A percentile compares a stretch with the other conserved stretches of the same genome.
phyloP scores from a whole-genome alignment of 2,329 filamentous ascomycete genomes.

The Arachnomyces sp. region DNA sequence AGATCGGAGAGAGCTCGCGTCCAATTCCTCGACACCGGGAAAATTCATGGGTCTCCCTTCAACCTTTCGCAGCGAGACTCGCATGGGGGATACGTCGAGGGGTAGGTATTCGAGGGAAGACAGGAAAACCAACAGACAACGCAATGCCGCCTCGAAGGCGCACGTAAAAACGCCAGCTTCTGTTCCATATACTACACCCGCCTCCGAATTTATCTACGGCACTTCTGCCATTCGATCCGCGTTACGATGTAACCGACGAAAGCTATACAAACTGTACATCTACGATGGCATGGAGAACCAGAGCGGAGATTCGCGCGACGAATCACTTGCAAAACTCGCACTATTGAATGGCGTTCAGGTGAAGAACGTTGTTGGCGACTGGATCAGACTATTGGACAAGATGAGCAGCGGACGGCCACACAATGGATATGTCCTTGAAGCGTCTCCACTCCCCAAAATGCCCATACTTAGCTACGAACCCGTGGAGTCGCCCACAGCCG shows the following conservation, averaged over 20 bases:
- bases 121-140: no score
- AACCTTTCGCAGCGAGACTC: no score
- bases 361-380: slow-evolving; percentile 51
- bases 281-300: slow-evolving; percentile 50
- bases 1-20: no score
- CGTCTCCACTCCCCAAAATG: slow-evolving; percentile 67
- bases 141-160: no score
- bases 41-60: no score
- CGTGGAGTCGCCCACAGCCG: slow-evolving; percentile 36
- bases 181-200: slow-evolving; percentile 69
- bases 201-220: slow-evolving; percentile 88
- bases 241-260: slow-evolving; percentile 58
- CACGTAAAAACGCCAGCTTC: slow-evolving; percentile 24
- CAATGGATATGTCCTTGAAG: slow-evolving; percentile 82
- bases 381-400: slow-evolving; percentile 66
- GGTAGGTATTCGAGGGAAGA: no score
- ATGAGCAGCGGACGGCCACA: slow-evolving; percentile 77
- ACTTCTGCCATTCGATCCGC: slow-evolving; percentile 72
- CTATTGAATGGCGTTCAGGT: slow-evolving; percentile 44
- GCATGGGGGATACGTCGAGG: no score
- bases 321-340: slow-evolving; percentile 32
- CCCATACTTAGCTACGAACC: slow-evolving; percentile 54
- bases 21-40: no score
- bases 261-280: slow-evolving; percentile 78
- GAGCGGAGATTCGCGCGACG: slow-evolving; percentile 42